Base-by-base conservation (phyloP, 1,284 basidiomycete genomes). In the Cutaneotrichosporon cutaneum region DNA sequence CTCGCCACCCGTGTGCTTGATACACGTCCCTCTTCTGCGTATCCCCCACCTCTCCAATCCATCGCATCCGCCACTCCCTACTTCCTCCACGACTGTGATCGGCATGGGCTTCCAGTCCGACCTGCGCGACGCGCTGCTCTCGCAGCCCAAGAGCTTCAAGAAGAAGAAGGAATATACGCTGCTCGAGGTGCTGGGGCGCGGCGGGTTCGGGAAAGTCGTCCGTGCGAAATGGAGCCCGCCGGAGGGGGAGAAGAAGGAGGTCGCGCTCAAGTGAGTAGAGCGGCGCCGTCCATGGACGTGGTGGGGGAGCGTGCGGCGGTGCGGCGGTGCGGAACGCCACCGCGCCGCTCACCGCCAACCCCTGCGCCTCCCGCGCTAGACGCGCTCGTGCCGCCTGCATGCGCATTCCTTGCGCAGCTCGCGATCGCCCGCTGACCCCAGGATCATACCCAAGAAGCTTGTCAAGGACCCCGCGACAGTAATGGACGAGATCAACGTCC, bases 401-500 rank as follows among this genome's bases (percentile, higher is more conserved):
- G n/a, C n/a, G n/a, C n/a, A n/a, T n/a, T n/a, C n/a, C n/a, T n/a
- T n/a, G n/a, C n/a, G n/a, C n/a, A 4, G 45, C 22, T 48, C 13
- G n/a, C 36, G 6, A 4, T 42, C 45, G 48, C 27, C 32, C 45
- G 48, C 27, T 51, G 48, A 51, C 27, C 6, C 33, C 68, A 94
- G 93, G 80, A 85, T 93, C 64, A 94, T 95, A 55, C 83, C 89
- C 11, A 94, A 94, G 83, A 93, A 94, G 80, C 90, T 90, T 71
- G 90, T 94, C 67, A 93, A 90, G 77, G 91, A 89, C 13, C 92
- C 92, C 68, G 89, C 90, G 76, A 85, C 82, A 56, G 91, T 94
- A 0, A 91, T 90, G 87, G 84, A 86, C 48, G 94, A 97, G 81
- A 94, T 95, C 87, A 86, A 91, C 56, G 89, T 96, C 1, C 80